Evolutionary conservation across 2,329 filamentous ascomycete species (phyloP), one percentile per base, ranked within the genome.

Genomic region (Coniella vitis): DNA sequence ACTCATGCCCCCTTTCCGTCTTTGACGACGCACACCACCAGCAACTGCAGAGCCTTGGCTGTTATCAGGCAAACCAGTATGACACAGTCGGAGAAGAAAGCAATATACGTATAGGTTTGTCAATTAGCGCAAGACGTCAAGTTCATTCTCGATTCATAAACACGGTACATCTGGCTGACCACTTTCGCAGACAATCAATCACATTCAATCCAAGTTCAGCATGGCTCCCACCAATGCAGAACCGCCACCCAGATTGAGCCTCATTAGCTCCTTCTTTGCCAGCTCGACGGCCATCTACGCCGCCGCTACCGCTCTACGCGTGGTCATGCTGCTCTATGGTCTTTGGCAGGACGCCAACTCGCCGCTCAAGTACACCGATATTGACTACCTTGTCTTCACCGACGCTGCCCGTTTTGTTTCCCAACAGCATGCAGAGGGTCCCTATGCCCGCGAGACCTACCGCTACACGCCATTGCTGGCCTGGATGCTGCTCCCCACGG

Each of bases 341-440:
- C 79, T 89, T 53, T 90, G 87, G 74, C 93, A 98, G 71, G 93
- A 98, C 69, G 84, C 88, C 52, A 77, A 90, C 69, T 94, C 90
- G 7, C 84, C 91, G 13, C 71, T 98, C 62, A 97, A 97, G 70
- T 98, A 97, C 73, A 98, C 93, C 45, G 93, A 98, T 69, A 96
- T 98, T 60, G 93, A 98, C 74, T 98, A 98, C 69, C 83, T 90
- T 56, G 93, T 98, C 65, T 98, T 98, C 73, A 97, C 93, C 42
- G 91, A 97, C 65, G 93, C 93, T 21, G 81, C 93, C 2, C 86
- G 87, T 56, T 91, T 86, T 66, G 68, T 88, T 38, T 70, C 83
- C 3, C 71, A 68, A n/a, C 79, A 79, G 3, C 69, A 71, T 40
- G 43, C 51, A 8, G 38, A 43, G 12, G 87, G 87, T 0, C 93